phyloP scores from a whole-genome alignment of 2,329 filamentous ascomycete species.

The Cryphonectria radicalis region DNA sequence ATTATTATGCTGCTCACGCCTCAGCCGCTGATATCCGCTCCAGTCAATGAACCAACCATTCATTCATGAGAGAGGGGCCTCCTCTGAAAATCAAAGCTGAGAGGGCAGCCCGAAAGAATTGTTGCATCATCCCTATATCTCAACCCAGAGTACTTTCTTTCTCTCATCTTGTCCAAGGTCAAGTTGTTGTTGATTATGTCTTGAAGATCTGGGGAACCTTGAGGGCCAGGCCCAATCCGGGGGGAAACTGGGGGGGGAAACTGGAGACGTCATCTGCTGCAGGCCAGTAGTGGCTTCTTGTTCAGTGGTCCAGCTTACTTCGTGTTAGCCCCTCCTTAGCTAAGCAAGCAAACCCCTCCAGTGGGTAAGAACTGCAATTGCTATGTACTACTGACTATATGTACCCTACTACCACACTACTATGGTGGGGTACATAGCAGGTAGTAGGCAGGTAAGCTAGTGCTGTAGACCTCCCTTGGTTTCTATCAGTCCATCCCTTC shows the following conservation, averaged over 20 bases:
- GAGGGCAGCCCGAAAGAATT: neutral
- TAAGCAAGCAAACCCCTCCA: conserved; percentile 17
- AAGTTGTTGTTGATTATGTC: neutral
- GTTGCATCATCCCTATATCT: neutral
- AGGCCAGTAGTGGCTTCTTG: neutral
- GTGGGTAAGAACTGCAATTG: neutral
- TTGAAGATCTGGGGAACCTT: conserved; percentile 13
- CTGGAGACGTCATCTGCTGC: conserved; percentile 21
- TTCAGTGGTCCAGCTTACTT: neutral
- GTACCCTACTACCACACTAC: no score
- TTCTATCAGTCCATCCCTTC: neutral
- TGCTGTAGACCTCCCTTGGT: neutral
- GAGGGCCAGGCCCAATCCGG: conserved; percentile 13
- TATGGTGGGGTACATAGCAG: no score
- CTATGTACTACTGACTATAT: neutral
- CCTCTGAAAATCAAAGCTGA: neutral
- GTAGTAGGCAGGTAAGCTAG: no score
- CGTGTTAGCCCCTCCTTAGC: conserved; percentile 19
- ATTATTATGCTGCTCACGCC: neutral
- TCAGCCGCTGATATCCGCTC: conserved; percentile 29
- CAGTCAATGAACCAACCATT: conserved; percentile 17
- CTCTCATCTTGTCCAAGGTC: neutral
- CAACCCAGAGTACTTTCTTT: neutral
- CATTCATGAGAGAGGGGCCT: neutral
- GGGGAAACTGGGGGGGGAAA: neutral